phyloP scores from a whole-genome alignment of 2,329 filamentous ascomycete genomes.

The Trichoderma koningiopsis region DNA sequence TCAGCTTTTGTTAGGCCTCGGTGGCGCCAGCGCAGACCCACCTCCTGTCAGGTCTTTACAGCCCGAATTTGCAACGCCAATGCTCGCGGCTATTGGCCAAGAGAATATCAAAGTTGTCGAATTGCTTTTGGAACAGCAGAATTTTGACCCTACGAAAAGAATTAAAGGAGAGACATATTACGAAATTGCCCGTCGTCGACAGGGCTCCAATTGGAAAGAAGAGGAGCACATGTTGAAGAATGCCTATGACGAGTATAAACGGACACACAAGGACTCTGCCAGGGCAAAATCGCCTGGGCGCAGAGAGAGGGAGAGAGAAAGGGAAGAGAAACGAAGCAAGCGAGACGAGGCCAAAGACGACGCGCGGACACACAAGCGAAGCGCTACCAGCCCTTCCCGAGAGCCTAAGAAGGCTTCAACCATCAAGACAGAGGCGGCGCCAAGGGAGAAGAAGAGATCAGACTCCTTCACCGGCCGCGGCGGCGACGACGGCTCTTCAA shows the following conservation, averaged over 20 bases:
- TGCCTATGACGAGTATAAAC: constrained; percentile 68
- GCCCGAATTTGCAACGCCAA: constrained; percentile 81
- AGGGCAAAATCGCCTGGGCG: constrained; percentile 56
- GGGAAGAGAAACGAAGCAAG: constrained; percentile 47
- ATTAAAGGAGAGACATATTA: constrained; percentile 80
- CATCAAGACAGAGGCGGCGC: constrained; percentile 45
- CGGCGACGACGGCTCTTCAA: constrained; percentile 51
- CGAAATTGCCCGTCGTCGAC: constrained; percentile 80
- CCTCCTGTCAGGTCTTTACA: constrained; percentile 61
- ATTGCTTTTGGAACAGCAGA: constrained; percentile 72
- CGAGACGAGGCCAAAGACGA: constrained; percentile 52
- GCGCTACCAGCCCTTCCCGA: constrained; percentile 51
- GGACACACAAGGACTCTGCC: constrained; percentile 49
- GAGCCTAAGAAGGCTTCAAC: constrained; percentile 51
- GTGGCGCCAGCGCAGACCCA: constrained; percentile 68
- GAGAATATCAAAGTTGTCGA: constrained; percentile 83
- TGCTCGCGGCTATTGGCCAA: constrained; percentile 90
- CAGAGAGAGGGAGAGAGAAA: constrained; percentile 45
- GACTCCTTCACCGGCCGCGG: constrained; percentile 45
- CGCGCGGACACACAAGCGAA: constrained; percentile 47
- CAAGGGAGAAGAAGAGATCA: constrained; percentile 51
- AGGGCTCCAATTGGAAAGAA: constrained; percentile 86
- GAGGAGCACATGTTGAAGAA: constrained; percentile 81
- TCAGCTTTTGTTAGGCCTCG: constrained; percentile 72
- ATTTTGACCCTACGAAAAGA: constrained; percentile 80